Evolutionary conservation across 2,329 filamentous ascomycete species (phyloP), one percentile per base, ranked within the genome.

Genomic region (Pseudopithomyces chartarum): DNA sequence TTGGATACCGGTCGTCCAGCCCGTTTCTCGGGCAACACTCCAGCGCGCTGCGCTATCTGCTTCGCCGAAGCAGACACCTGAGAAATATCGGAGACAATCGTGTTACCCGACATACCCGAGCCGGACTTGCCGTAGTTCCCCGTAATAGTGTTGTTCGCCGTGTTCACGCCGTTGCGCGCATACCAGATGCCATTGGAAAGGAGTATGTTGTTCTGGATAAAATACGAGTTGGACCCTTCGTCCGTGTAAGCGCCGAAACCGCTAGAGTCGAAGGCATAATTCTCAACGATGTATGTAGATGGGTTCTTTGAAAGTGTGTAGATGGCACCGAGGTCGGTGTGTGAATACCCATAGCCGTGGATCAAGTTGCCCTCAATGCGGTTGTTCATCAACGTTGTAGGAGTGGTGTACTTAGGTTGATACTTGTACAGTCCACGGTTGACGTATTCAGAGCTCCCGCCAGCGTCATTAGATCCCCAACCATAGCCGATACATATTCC

Each of bases 401-500:
- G 59, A 11, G 38, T 59, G 13, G 56, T 52, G 54, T 61, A 61
- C 51, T 61, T 50, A 23, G 59, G 56, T 32, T 61, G 59, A 34
- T 57, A 61, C 17, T 61, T 58, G 56, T 61, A 61, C 26, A 61
- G 38, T 17, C 59, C 59, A 6, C 59, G 59, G 36, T 57, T 59
- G 38, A 54, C 54, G 34, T 61, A 61, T 26, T 61, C 56, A 12
- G 59, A 55, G 48, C 56, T 59, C 8, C 59, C 59, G 34, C 59
- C 56, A 32, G 56, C 59, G 38, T 36, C 34, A n/a, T 36, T 36
- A 11, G 34, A 36, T 13, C 34, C 34, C 34, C 34, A 36, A 13
- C 34, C 34, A 11, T 36, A 36, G 34, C 34, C 34, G 34, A 36
- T 13, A 11, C 34, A 36, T 5, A 36, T 36, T 13, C 56, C 59